Conservation (phyloP, 2,329 filamentous ascomycete genomes). For the Mycosphaerella arachidis region DNA sequence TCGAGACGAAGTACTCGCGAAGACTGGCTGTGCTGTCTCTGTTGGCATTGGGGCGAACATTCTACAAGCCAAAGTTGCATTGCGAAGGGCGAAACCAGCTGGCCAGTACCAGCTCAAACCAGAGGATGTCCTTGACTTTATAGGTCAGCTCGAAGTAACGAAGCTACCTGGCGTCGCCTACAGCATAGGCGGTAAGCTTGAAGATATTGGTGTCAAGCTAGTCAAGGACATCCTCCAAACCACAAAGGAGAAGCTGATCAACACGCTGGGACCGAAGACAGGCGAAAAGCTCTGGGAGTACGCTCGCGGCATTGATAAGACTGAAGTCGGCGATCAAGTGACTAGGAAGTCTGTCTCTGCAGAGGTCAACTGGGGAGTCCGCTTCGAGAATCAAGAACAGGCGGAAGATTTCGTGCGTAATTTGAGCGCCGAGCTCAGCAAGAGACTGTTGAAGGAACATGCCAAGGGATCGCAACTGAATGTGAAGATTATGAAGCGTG, state of each 20-base stretch:
- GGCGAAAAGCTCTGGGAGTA: constrained; percentile 89
- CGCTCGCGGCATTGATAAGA: constrained; percentile 76
- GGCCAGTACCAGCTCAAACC: constrained; percentile 86
- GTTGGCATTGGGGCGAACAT: constrained; percentile 91
- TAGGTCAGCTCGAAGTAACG: constrained; percentile 72
- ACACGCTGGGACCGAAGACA: constrained; percentile 80
- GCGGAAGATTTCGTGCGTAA: constrained; percentile 87
- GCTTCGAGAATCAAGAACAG: constrained; percentile 87
- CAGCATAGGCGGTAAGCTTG: constrained; percentile 80
- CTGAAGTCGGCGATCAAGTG: constrained; percentile 80
- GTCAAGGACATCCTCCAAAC: constrained; percentile 78
- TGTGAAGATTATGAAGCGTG: constrained; percentile 89
- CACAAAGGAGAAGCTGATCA: constrained; percentile 69
- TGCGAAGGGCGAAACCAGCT: constrained; percentile 89
- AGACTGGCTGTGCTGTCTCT: constrained; percentile 81
- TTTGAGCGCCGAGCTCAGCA: constrained; percentile 78
- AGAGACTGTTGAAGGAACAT: constrained; percentile 72
- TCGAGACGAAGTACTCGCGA: constrained; percentile 64
- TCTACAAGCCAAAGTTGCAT: constrained; percentile 80
- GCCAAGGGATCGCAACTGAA: constrained; percentile 86
- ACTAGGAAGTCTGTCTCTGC: constrained; percentile 91
- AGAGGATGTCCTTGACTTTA: constrained; percentile 69
- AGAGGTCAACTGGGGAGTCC: constrained; percentile 96
- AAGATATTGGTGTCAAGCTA: constrained; percentile 75
- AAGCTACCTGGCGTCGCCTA: constrained; percentile 88